These are phyloP conservation scores for Trypanosoma lewisi DNA, from an alignment of 208 protist genomes.

Conservation along the genomic window DNA sequence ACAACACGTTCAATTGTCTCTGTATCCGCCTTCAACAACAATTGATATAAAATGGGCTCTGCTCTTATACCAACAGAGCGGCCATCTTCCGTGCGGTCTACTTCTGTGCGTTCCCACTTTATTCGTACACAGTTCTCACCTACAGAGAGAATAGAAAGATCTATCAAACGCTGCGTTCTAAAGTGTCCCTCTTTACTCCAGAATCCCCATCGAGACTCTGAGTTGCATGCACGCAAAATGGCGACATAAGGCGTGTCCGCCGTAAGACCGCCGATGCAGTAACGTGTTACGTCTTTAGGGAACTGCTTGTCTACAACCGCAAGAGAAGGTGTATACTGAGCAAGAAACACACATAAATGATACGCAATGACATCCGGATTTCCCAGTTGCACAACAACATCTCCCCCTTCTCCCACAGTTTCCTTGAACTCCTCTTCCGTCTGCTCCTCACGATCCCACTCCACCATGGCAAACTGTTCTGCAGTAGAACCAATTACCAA, in stretches of 20 bases:
- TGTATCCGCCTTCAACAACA: conserved; percentile 27
- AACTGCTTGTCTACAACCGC: conserved; percentile 90
- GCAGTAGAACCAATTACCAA: conserved; percentile 40
- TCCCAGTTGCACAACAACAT: conserved; percentile 48
- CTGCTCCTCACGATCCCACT: conserved; percentile 76
- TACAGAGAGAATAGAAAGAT: conserved; percentile 40
- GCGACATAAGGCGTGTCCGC: conserved; percentile 78
- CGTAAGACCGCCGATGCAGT: conserved; percentile 48
- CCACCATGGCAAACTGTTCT: conserved; percentile 81
- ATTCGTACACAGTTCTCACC: conserved; percentile 83
- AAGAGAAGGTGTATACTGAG: conserved; percentile 58
- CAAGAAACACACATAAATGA: conserved; percentile 83
- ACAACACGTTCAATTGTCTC: conserved; percentile 31
- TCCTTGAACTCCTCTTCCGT: conserved; percentile 53
- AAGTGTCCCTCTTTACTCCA: conserved; percentile 83
- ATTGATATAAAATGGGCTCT: conserved; percentile 29
- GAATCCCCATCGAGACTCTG: conserved; percentile 74
- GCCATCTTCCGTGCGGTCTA: conserved; percentile 21
- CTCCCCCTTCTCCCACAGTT: conserved; percentile 24
- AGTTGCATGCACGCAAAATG: conserved; percentile 77
- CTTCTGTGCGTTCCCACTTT: conserved; percentile 60
- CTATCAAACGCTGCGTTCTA: conserved; percentile 58
- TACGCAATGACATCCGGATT: conserved; percentile 70
- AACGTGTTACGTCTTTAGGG: conserved; percentile 54
- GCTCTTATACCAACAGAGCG: conserved; percentile 10